A percentile compares a stretch with the other conserved stretches of the same genome.
Conservation (phyloP, 2,329 filamentous ascomycete species). For the Corynespora cassiicola region DNA sequence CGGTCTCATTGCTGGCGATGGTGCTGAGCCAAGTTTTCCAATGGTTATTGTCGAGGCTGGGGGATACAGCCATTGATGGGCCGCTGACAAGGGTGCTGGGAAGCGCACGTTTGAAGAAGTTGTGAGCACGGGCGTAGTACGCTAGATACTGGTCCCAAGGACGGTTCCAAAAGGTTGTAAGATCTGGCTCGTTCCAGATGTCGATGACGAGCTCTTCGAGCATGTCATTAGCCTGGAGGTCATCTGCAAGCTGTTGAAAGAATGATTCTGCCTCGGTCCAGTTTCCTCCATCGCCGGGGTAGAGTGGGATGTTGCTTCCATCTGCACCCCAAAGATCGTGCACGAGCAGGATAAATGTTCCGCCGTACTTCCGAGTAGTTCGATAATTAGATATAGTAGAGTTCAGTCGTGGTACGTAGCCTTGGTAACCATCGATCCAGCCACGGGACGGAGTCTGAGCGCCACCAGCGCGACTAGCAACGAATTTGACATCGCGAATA, state of each 20-base stretch:
- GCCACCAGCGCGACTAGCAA: slow-evolving; percentile 49
- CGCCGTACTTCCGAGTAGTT: slow-evolving; percentile 51
- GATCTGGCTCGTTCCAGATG: slow-evolving; percentile 63
- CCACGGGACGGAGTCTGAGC: slow-evolving; percentile 48
- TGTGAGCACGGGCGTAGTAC: slow-evolving; percentile 48
- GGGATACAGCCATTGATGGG: slow-evolving; percentile 45
- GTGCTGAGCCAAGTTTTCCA: slow-evolving; percentile 49
- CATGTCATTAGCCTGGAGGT: slow-evolving; percentile 47
- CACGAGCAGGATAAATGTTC: slow-evolving; percentile 53
- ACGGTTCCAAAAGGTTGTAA: slow-evolving; percentile 45
- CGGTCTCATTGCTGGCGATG: slow-evolving; percentile 43
- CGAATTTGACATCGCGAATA: slow-evolving; percentile 50
- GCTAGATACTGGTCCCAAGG: slow-evolving; percentile 47
- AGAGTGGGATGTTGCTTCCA: slow-evolving; percentile 48
- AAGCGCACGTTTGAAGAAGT: slow-evolving; percentile 32
- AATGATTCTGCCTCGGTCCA: slow-evolving; percentile 56
- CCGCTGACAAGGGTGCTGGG: slow-evolving; percentile 40
- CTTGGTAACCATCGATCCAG: slow-evolving; percentile 43
- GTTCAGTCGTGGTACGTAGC: slow-evolving; percentile 46
- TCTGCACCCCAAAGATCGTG: slow-evolving; percentile 59
- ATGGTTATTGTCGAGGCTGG: slow-evolving; percentile 30
- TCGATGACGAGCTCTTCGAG: slow-evolving; percentile 52
- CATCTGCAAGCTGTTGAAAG: slow-evolving; percentile 46
- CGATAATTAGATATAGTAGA: slow-evolving; percentile 55
- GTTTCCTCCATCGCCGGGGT: slow-evolving; percentile 58